Base-by-base conservation (phyloP, 1,284 basidiomycete species). In the Omphalotus olearius region DNA sequence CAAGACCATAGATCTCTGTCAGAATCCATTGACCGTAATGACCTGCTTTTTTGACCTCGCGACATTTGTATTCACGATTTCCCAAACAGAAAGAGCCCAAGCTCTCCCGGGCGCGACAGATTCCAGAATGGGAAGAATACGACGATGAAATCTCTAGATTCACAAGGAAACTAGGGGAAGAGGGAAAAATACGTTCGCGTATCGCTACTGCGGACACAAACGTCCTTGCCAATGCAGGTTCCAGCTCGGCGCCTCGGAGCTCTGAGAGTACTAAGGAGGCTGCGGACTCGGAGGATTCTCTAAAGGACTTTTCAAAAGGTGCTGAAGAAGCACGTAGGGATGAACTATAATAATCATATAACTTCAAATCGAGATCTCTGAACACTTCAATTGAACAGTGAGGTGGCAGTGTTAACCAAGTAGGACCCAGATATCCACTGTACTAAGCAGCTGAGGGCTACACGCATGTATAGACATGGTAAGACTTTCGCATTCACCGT, bases 111-210 rank as follows among this genome's bases (percentile, higher is more conserved):
- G 97, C 96, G 1, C 82, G 95, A 36, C 85, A 95, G 62, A 98
- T 99, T 49, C 95, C 96, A 0, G 96, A 99, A 68, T 99, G 96
- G 97, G 93, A 95, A 55, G 79, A 79, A 42, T 98, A 98, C 63
- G 96, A 98, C 60, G 60, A 67, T 4, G 87, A 91, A 66, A 90
- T 91, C 52, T 81, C 88, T 6, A 72, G 69, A 25, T 91, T 95
- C 58, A 82, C 86, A 0, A 77, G 81, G 16, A 73, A 76, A 45
- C 71, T 93, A 37, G 83, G 84, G 3, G 74, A 82, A 13, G 73
- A 80, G 40, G 88, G 88, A 17, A 72, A 78, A 56, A 83, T 90
- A 50, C 78, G 73, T 20, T 82, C 82, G 1, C 75, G 78, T 17
- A 79, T 83, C 30, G 79, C 85, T 11, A 81, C 82, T 3, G 85